Conservation (phyloP, 768 basidiomycete species). For the Exidia glandulosa region DNA sequence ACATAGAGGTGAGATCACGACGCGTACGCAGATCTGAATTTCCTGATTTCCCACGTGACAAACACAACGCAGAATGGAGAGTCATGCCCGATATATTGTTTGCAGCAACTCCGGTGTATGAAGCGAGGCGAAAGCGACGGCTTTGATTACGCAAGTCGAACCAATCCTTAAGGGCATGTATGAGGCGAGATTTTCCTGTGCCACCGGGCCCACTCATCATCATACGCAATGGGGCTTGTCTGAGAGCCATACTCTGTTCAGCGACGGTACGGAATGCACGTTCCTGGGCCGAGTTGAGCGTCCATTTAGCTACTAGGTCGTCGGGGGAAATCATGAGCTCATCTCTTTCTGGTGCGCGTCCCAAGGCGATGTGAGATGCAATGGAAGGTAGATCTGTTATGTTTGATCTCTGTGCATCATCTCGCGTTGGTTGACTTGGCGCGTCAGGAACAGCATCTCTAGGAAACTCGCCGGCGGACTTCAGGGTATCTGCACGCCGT, state of each 20-base stretch:
- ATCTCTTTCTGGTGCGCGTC: too few relatives aligned
- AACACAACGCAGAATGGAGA: conserved; percentile 8
- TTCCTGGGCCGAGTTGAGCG: conserved; percentile 24
- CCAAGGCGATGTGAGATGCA: too few relatives aligned
- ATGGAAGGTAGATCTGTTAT: too few relatives aligned
- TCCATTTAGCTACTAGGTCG: too few relatives aligned
- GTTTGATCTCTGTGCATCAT: too few relatives aligned
- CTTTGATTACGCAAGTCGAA: conserved; percentile 1
- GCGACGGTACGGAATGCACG: conserved; percentile 22
- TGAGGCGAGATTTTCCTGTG: conserved; percentile 14
- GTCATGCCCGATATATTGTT: conserved; percentile 13
- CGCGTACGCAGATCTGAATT: not conserved
- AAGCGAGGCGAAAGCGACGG: conserved; percentile 6
- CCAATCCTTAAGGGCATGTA: conserved; percentile 12
- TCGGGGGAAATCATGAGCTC: too few relatives aligned
- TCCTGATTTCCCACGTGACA: too few relatives aligned
- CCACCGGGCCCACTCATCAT: conserved; percentile 14
- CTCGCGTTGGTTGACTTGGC: too few relatives aligned
- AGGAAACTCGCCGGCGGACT: conserved; percentile 6
- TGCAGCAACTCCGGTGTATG: conserved; percentile 14
- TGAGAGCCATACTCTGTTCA: conserved; percentile 12
- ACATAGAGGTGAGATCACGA: not conserved
- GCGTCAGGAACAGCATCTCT: too few relatives aligned
- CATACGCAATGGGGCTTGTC: conserved; percentile 6
- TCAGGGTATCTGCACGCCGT: conserved; percentile 6